phyloP scores from a whole-genome alignment of 495 filamentous ascomycete species.

The Penicillium taxi region DNA sequence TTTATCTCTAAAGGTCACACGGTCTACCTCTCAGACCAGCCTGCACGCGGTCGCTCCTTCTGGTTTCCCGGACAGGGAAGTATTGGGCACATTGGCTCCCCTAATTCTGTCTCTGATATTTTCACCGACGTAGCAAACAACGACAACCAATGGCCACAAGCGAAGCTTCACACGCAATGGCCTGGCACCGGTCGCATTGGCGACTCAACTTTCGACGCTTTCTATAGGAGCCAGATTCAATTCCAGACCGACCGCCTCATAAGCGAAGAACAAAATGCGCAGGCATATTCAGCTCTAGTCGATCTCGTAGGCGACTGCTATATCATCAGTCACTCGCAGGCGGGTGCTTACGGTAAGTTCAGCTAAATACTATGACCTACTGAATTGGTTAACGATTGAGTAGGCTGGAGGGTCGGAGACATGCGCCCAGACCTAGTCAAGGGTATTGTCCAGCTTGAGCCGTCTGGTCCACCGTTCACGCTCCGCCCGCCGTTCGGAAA shows the following conservation, averaged over 20 bases:
- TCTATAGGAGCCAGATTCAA: constrained; percentile 39
- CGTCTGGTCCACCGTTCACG: constrained; percentile 47
- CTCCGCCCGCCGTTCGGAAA: constrained; percentile 22
- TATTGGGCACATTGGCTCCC: constrained; percentile 18
- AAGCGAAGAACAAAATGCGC: constrained; percentile 37
- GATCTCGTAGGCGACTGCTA: constrained; percentile 41
- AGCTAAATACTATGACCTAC: too few species aligned
- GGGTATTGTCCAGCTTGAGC: constrained; percentile 46
- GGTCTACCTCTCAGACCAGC: constrained; percentile 41
- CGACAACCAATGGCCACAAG: constrained; percentile 36
- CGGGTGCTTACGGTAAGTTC: too few species aligned
- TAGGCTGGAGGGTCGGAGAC: constrained; percentile 44
- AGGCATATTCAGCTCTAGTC: constrained; percentile 38
- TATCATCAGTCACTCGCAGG: constrained; percentile 47
- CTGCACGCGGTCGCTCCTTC: constrained; percentile 36
- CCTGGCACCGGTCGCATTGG: constrained; percentile 35
- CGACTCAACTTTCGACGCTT: constrained; percentile 38
- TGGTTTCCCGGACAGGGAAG: constrained; percentile 23
- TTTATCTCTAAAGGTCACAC: constrained; percentile 38
- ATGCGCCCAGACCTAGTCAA: constrained; percentile 36
- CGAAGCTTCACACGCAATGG: constrained; percentile 43
- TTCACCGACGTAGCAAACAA: constrained; percentile 29
- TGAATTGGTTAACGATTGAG: too few species aligned
- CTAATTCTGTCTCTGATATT: constrained; percentile 26
- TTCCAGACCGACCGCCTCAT: too few species aligned